A percentile compares a stretch with the other conserved stretches of the same genome.
Conservation (phyloP, 768 basidiomycete species). For the Lactarius vividus region DNA sequence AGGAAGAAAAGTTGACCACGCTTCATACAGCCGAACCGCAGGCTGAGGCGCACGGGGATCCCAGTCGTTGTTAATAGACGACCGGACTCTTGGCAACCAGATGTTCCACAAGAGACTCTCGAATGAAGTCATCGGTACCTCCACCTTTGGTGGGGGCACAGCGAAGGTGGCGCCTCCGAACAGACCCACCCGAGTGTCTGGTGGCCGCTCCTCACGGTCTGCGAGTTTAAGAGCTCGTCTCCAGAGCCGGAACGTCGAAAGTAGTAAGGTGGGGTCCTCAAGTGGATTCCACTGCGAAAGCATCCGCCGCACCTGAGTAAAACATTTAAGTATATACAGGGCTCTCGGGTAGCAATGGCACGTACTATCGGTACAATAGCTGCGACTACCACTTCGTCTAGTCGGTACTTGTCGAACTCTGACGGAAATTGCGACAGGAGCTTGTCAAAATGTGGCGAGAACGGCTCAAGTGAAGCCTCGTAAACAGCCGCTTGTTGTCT, state of each 20-base stretch:
- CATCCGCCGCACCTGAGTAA: constrained; percentile 59
- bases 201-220: constrained; percentile 40
- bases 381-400: constrained; percentile 93
- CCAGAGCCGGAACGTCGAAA: constrained; percentile 69
- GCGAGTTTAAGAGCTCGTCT: constrained; percentile 62
- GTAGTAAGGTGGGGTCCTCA: constrained; percentile 62
- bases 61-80: constrained; percentile 95
- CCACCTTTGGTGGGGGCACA: constrained; percentile 37
- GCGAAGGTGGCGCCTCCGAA: constrained; percentile 49
- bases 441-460: constrained; percentile 68
- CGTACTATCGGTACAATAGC: constrained; percentile 79
- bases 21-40: constrained; percentile 80
- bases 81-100: constrained; percentile 95
- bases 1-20: constrained; percentile 86
- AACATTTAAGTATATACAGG: not conserved
- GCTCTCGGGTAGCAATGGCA: not conserved
- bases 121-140: constrained; percentile 86
- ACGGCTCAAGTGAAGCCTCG: constrained; percentile 69
- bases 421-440: constrained; percentile 64
- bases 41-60: constrained; percentile 65
- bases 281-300: constrained; percentile 82
- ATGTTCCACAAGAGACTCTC: constrained; percentile 92
- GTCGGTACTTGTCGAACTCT: constrained; percentile 74
- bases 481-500: constrained; percentile 63
- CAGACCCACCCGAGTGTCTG: constrained; percentile 49